A percentile compares a stretch with the other conserved stretches of the same genome.
phyloP scores from a whole-genome alignment of 2,329 filamentous ascomycete genomes.

The Orbilia blumenaviensis region DNA sequence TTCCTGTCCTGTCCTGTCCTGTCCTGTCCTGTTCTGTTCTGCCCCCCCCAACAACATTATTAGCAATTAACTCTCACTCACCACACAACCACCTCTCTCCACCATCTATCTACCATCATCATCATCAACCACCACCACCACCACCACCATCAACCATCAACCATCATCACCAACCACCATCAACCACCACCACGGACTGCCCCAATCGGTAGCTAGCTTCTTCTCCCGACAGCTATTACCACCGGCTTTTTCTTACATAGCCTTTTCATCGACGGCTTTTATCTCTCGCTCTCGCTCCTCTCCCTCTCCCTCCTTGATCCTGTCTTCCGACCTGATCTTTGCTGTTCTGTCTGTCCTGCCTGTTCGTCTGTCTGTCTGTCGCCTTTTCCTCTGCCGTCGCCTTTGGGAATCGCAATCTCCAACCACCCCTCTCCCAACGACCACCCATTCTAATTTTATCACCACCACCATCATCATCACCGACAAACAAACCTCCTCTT shows the following conservation, averaged over 20 bases:
- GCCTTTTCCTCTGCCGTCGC: background rate
- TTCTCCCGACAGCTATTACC: background rate
- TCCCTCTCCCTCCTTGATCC: background rate
- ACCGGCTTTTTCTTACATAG: background rate
- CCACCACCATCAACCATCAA: slow-evolving; percentile 7
- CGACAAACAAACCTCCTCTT: background rate
- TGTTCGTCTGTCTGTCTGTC: slow-evolving; percentile 8
- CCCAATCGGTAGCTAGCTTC: background rate
- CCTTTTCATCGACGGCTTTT: too few relatives aligned
- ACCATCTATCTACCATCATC: background rate
- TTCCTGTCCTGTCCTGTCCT: too few relatives aligned
- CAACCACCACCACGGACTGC: background rate
- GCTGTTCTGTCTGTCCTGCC: background rate
- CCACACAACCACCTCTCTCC: background rate
- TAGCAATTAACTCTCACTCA: background rate
- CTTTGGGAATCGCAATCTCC: slow-evolving; percentile 23
- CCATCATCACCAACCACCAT: background rate
- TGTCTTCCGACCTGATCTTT: background rate
- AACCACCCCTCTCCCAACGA: slow-evolving; percentile 30
- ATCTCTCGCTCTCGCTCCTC: background rate
- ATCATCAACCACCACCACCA: background rate
- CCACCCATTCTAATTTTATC: slow-evolving; percentile 47
- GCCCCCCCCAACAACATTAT: background rate
- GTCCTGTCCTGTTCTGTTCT: too few relatives aligned
- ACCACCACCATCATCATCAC: background rate